These are phyloP conservation scores for Suillus placidus DNA, from an alignment of 768 basidiomycete species.

Conservation along the genomic window DNA sequence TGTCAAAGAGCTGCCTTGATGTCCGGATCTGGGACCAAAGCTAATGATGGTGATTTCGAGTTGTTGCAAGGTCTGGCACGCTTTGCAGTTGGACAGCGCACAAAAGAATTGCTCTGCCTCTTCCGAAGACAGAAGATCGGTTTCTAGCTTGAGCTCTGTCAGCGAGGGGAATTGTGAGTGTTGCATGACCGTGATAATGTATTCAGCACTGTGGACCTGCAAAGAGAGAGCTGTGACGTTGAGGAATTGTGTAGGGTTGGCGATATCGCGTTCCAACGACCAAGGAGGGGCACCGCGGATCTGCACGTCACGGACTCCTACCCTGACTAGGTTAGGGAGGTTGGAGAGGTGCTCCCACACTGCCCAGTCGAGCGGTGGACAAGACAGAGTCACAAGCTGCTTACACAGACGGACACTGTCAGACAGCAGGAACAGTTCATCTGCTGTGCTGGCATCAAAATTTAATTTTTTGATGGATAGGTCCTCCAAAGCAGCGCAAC, in stretches of 20 bases:
- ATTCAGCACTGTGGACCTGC: neutral
- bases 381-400: neutral
- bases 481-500: neutral
- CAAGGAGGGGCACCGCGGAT: neutral
- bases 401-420: neutral
- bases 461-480: neutral
- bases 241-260: neutral
- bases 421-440: neutral
- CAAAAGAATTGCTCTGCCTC: neutral
- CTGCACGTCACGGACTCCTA: neutral
- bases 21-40: neutral
- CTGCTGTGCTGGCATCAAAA: neutral
- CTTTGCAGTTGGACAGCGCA: neutral
- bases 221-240: neutral
- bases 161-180: neutral
- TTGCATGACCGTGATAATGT: neutral
- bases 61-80: neutral
- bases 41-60: neutral
- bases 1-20: neutral
- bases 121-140: neutral
- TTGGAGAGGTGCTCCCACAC: neutral
- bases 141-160: neutral
- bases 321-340: neutral
- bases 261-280: neutral
- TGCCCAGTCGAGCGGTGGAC: neutral